These are phyloP conservation scores for Ceratocystis eucalypticola DNA, from an alignment of 2,329 filamentous ascomycete genomes.

Conservation along the genomic window DNA sequence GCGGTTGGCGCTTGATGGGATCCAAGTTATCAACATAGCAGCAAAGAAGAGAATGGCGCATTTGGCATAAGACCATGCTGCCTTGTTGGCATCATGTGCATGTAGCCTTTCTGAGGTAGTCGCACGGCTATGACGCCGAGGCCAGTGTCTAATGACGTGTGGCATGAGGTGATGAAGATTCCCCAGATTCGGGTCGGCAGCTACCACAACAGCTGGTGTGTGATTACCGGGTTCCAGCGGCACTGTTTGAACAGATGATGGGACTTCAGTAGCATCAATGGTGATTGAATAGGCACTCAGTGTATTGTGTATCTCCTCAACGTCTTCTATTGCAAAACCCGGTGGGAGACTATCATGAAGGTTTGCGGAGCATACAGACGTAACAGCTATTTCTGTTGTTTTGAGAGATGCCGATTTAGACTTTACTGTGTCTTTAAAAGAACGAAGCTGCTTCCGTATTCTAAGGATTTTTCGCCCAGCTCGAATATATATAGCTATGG, in stretches of 20 bases:
- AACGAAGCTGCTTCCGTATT: conserved; percentile 43
- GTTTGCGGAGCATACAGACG: conserved; percentile 26
- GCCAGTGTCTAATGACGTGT: neutral
- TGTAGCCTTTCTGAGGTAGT: conserved; percentile 20
- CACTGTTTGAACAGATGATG: conserved; percentile 46
- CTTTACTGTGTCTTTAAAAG: conserved; percentile 30
- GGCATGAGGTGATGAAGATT: conserved; percentile 18
- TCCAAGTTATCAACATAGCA: conserved; percentile 53
- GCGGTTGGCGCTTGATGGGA: conserved; percentile 58
- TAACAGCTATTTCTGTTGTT: conserved; percentile 45
- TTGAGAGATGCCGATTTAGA: conserved; percentile 34
- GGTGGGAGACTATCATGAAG: neutral
- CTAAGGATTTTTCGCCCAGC: conserved; percentile 48
- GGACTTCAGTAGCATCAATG: conserved; percentile 51
- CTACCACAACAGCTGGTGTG: conserved; percentile 59
- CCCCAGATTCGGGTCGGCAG: conserved; percentile 35
- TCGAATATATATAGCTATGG: conserved; percentile 27
- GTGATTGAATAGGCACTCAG: conserved; percentile 43
- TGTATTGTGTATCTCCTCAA: conserved; percentile 22
- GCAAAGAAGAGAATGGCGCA: conserved; percentile 53
- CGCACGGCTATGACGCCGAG: conserved; percentile 19
- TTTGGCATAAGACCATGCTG: conserved; percentile 51
- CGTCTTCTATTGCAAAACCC: neutral
- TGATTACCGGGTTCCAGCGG: conserved; percentile 56
- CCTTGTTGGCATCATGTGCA: conserved; percentile 38